Percentiles rank a stretch among this genome's conserved stretches.
Conservation (phyloP, 345 rosid species). For the Lepidium sativum region DNA sequence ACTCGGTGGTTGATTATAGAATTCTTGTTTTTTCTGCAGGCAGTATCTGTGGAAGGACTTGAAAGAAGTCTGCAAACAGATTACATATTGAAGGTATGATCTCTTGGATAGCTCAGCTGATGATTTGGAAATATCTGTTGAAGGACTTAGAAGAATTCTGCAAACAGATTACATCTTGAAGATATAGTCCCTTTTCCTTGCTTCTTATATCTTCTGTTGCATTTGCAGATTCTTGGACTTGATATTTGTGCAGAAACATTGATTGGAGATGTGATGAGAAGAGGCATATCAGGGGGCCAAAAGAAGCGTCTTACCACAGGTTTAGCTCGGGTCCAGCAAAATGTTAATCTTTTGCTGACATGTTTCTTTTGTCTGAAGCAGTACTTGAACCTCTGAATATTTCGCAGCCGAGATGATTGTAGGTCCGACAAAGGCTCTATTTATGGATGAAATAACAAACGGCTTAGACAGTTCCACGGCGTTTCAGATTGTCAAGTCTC, state of each 20-base stretch:
- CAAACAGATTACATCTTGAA: conserved; percentile 72
- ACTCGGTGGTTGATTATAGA: not conserved
- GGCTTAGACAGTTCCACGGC: conserved; percentile 88
- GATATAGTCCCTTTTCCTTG: conserved; percentile 27
- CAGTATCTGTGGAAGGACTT: conserved; percentile 59
- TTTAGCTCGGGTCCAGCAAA: conserved; percentile 6
- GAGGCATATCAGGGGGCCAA: conserved; percentile 86
- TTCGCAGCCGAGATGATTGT: conserved; percentile 63
- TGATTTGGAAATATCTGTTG: conserved; percentile 28
- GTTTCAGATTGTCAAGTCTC: conserved; percentile 60
- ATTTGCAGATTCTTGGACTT: conserved; percentile 56
- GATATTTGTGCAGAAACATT: conserved; percentile 63
- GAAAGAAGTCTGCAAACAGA: conserved; percentile 61
- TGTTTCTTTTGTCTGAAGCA: not conserved
- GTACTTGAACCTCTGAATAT: not conserved
- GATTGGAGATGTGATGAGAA: conserved; percentile 62
- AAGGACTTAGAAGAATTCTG: conserved; percentile 55
- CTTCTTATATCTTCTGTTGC: not conserved
- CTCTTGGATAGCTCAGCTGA: not conserved
- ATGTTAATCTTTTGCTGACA: not conserved
- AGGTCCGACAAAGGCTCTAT: conserved; percentile 49
- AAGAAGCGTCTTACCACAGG: conserved; percentile 83
- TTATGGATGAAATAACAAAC: conserved; percentile 75
- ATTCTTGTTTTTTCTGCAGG: conserved; percentile 34
- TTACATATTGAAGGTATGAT: conserved; percentile 64